A percentile compares a stretch with the other conserved stretches of the same genome.
These are phyloP conservation scores for Colletotrichum phormii DNA, from an alignment of 2,329 filamentous ascomycete genomes.

Conservation along the genomic window DNA sequence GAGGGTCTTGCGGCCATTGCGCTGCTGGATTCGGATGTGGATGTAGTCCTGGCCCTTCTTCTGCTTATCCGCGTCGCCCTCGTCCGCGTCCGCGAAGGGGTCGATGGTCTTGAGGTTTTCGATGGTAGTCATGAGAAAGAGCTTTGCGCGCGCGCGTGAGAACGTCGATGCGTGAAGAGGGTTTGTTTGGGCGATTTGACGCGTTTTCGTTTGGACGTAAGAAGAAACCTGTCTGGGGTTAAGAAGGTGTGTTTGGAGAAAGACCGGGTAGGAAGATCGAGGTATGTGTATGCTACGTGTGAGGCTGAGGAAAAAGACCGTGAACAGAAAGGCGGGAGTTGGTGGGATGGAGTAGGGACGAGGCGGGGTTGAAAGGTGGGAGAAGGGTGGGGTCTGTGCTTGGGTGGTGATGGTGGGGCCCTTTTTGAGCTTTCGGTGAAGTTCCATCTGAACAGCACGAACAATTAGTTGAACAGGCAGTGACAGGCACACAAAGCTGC, in stretches of 20 bases:
- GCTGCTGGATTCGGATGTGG: constrained; percentile 40
- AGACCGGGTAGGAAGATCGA: not conserved
- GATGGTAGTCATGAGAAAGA: constrained; percentile 39
- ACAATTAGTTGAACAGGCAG: no score
- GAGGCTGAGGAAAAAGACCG: constrained; percentile 21
- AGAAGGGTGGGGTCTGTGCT: constrained; percentile 12
- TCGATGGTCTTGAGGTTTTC: constrained; percentile 40
- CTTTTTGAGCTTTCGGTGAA: not conserved
- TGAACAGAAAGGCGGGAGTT: constrained; percentile 14
- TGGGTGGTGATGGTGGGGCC: not conserved
- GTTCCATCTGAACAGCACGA: constrained; percentile 6
- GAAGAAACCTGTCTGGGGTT: no score
- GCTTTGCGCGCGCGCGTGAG: constrained; percentile 16
- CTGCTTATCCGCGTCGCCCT: constrained; percentile 37
- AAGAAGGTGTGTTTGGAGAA: no score
- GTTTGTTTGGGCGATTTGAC: not conserved
- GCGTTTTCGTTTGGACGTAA: not conserved
- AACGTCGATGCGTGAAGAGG: not conserved
- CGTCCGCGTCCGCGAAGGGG: constrained; percentile 40
- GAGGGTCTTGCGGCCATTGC: constrained; percentile 93
- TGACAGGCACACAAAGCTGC: not conserved
- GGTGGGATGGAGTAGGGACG: constrained; percentile 28
- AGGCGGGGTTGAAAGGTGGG: constrained; percentile 31
- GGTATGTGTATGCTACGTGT: constrained; percentile 4
- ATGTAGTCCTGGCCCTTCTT: constrained; percentile 40